These are phyloP conservation scores for Parachaetomium inaequale DNA, from an alignment of 495 filamentous ascomycete genomes.

Conservation along the genomic window DNA sequence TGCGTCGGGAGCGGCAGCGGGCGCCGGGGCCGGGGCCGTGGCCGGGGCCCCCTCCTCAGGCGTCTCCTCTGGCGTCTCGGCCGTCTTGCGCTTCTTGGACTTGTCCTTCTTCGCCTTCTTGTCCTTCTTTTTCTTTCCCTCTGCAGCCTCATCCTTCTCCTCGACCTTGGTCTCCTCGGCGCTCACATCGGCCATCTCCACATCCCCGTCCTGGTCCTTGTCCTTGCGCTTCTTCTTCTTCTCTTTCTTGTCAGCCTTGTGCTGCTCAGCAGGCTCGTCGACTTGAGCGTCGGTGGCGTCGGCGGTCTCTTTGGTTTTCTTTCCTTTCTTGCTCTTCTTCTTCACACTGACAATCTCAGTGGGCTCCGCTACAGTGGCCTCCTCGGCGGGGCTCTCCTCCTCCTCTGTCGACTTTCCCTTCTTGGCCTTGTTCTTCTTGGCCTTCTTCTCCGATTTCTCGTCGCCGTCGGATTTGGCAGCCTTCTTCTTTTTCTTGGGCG, in stretches of 20 bases:
- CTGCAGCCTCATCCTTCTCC: conserved; percentile 7
- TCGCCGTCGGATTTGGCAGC: conserved; percentile 27
- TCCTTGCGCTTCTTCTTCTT: not conserved
- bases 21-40: conserved; percentile 4
- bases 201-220: conserved; percentile 14
- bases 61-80: not conserved
- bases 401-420: conserved; percentile 3
- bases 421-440: conserved; percentile 14
- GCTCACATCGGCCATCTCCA: conserved; percentile 6
- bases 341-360: not conserved
- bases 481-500: conserved; percentile 31
- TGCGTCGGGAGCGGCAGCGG: conserved; percentile 9
- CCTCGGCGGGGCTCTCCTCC: not conserved
- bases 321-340: conserved; percentile 3
- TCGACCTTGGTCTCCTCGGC: conserved; percentile 4
- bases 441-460: conserved; percentile 18
- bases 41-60: conserved; percentile 5
- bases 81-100: conserved; percentile 8
- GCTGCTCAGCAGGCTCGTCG: not conserved
- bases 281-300: not conserved
- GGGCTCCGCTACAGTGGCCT: not conserved
- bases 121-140: conserved; percentile 17
- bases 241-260: not conserved
- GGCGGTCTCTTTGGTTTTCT: conserved; percentile 10
- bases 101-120: conserved; percentile 19